These are phyloP conservation scores for Raffaelea albimanens DNA, from an alignment of 2,329 filamentous ascomycete species.

Conservation along the genomic window DNA sequence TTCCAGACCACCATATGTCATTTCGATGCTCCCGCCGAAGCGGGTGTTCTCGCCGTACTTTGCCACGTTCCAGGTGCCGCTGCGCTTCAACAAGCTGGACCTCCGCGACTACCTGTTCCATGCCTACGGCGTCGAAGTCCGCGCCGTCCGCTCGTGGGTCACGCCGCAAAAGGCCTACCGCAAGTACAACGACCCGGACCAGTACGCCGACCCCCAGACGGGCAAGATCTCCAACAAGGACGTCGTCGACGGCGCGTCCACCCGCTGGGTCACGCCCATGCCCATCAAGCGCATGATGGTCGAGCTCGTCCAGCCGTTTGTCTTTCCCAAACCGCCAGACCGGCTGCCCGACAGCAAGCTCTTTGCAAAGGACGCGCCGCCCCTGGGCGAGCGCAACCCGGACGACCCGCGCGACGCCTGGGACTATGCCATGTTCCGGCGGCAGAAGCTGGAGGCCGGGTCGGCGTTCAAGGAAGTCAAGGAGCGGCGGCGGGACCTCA, in stretches of 20 bases:
- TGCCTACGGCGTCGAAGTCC: slow-evolving; percentile 66
- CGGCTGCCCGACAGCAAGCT: slow-evolving; percentile 1
- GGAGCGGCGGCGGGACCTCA: slow-evolving; percentile 5
- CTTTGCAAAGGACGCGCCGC: not conserved
- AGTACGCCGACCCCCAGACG: slow-evolving; percentile 18
- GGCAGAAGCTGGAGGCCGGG: slow-evolving; percentile 20
- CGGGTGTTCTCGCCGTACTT: slow-evolving; percentile 65
- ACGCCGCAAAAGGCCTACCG: slow-evolving; percentile 54
- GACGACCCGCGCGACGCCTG: slow-evolving; percentile 34
- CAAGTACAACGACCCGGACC: slow-evolving; percentile 34
- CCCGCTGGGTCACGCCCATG: slow-evolving; percentile 59
- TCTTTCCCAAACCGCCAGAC: slow-evolving; percentile 58
- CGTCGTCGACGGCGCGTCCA: slow-evolving; percentile 16
- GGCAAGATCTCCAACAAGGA: not conserved
- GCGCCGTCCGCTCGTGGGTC: slow-evolving; percentile 70
- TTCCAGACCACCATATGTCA: slow-evolving; percentile 70
- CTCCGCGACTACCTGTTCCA: slow-evolving; percentile 90
- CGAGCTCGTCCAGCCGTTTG: slow-evolving; percentile 78
- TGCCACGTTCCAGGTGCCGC: slow-evolving; percentile 82
- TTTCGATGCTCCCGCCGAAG: slow-evolving; percentile 66
- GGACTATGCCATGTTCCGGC: slow-evolving; percentile 50
- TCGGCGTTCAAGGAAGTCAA: slow-evolving; percentile 11
- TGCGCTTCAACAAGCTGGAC: slow-evolving; percentile 93
- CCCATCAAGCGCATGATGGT: slow-evolving; percentile 90
- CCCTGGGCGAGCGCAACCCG: slow-evolving; percentile 10